Evolutionary conservation across 192 early-diverging fungal species (phyloP), one percentile per base, ranked within the genome.

Genomic region (Haplosporangium gracile): DNA sequence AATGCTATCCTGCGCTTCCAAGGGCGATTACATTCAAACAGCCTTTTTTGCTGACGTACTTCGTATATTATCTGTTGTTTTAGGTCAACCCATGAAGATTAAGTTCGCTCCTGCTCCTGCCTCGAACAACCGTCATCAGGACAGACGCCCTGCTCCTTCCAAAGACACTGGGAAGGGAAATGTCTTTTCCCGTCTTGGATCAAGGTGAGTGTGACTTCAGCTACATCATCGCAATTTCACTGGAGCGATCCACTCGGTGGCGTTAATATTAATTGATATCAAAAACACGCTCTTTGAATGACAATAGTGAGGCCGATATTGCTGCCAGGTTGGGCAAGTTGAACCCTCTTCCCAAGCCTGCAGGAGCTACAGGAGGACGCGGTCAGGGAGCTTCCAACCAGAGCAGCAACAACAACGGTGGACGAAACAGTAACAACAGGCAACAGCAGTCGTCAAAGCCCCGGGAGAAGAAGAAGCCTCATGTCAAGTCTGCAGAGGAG

Each of bases 401-500:
- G 40, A 40, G 15, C 13, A 39, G 60, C 45, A 70, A 68, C 69
- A 60, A 73, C 70, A 51, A 60, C 15, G 51, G 74, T 47, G 78
- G 68, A 49, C 53, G 69, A 9, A 79, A 69, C 53, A 36, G 81
- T 49, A 79, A 29, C 38, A 40, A 76, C 38, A 81, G 84, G 40
- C 80, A 80, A 36, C 43, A 11, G 15, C 43, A 68, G 88, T 75
- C 60, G 68, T 75, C 20, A 4, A 73, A 73, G 40, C 57, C 70
- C 38, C 75, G 38, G 45, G 75, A 82, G 53, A 76, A 72, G 10
- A 55, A 45, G 24, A 53, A 80, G 76, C 76, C 70, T 16, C 45
- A 88, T 29, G 34, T 71, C 38, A 82, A 81, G 70, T 89, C 75
- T 32, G 90, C 79, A 22, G 84, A 90, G 45, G 91, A 91, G 49